Evolutionary conservation across 495 filamentous ascomycete species (phyloP).

Genomic region (Cudoniella acicularis): DNA sequence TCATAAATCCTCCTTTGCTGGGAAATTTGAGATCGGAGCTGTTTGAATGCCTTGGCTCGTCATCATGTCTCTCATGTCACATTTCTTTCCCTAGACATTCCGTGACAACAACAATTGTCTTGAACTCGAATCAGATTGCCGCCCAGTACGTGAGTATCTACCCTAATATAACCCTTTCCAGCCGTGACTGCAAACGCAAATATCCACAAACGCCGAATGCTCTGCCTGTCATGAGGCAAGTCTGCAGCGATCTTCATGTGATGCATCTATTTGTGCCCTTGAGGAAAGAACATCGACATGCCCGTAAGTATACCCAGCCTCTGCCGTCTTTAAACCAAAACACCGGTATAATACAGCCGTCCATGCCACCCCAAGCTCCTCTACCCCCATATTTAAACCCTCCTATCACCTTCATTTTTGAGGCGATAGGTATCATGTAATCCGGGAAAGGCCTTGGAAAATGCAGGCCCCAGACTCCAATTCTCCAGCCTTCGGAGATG

Average conservation of each 20-base stretch:
- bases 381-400: background rate
- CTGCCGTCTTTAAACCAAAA: background rate
- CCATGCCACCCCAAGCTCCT: background rate
- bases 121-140: background rate
- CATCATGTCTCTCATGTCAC: no score
- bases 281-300: background rate
- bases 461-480: slow-evolving; percentile 72
- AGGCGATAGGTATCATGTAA: slow-evolving; percentile 49
- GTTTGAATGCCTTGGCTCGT: no score
- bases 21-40: no score
- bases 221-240: no score
- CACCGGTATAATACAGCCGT: slow-evolving; percentile 1
- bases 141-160: background rate
- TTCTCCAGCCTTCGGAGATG: slow-evolving; percentile 66
- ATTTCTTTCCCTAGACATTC: no score
- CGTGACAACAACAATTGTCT: no score
- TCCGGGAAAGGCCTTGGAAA: slow-evolving; percentile 58
- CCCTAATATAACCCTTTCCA: background rate
- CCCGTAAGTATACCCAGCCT: background rate
- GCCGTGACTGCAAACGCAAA: background rate
- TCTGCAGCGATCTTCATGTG: no score
- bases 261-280: no score
- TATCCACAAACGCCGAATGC: background rate
- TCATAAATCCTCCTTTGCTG: no score
- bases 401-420: slow-evolving; percentile 22